Evolutionary conservation across 805 yeast genomes (phyloP).

Genomic region (Yarrowia porcina): DNA sequence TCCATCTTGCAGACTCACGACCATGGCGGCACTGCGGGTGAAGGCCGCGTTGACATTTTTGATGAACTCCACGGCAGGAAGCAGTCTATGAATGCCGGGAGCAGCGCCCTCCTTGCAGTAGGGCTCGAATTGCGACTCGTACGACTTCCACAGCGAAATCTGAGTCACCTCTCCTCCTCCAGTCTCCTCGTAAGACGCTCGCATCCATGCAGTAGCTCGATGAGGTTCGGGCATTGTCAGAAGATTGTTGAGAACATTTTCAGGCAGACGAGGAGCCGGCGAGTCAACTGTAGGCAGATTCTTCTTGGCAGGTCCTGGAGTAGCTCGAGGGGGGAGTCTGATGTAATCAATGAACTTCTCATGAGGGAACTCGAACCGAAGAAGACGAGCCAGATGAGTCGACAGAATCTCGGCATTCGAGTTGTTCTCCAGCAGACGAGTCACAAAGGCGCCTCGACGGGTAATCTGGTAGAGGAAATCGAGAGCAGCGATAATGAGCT

Average conservation of each 20-base stretch:
- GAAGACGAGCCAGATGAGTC: constrained; percentile 60
- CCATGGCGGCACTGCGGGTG: constrained; percentile 89
- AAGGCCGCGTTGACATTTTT: constrained; percentile 90
- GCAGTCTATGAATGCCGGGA: constrained; percentile 46
- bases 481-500: constrained; percentile 65
- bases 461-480: constrained; percentile 55
- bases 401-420: constrained; percentile 51
- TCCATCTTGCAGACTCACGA: constrained; percentile 60
- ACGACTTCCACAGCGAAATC: constrained; percentile 91
- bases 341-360: constrained; percentile 38
- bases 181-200: constrained; percentile 81
- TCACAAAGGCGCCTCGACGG: constrained; percentile 53
- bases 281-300: background rate
- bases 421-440: constrained; percentile 41
- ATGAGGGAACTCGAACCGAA: constrained; percentile 43
- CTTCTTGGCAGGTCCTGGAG: constrained; percentile 61
- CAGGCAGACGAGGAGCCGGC: constrained; percentile 50
- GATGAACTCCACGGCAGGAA: constrained; percentile 96
- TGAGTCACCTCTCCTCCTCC: constrained; percentile 86
- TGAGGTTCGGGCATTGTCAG: constrained; percentile 74
- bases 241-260: constrained; percentile 56
- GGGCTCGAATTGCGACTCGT: constrained; percentile 79
- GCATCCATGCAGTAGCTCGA: constrained; percentile 91
- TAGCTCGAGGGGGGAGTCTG: constrained; percentile 45
- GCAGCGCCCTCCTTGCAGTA: constrained; percentile 51